These are phyloP conservation scores for Xylaria sp. DNA, from an alignment of 2,329 filamentous ascomycete genomes.

Conservation along the genomic window DNA sequence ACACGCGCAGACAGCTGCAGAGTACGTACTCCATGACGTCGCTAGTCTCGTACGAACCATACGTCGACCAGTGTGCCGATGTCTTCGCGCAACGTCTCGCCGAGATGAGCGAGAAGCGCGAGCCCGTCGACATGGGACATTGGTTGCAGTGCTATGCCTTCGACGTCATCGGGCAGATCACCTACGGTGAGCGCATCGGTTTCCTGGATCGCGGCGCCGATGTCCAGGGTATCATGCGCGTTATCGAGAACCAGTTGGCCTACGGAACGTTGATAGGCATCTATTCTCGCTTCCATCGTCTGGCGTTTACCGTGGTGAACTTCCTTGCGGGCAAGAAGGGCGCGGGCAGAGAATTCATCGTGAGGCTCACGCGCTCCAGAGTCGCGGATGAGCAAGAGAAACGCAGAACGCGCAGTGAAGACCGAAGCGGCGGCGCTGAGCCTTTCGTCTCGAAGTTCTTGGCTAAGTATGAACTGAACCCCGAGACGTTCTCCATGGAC, in stretches of 20 bases:
- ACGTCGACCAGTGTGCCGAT: slow-evolving; percentile 49
- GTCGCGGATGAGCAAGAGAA: slow-evolving; percentile 34
- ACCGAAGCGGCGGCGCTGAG: background rate
- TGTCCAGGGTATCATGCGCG: slow-evolving; percentile 45
- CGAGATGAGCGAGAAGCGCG: slow-evolving; percentile 42
- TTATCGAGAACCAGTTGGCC: slow-evolving; percentile 42
- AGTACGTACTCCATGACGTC: slow-evolving; percentile 51
- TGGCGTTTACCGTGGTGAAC: slow-evolving; percentile 28
- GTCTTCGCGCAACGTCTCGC: slow-evolving; percentile 47
- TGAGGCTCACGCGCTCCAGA: slow-evolving; percentile 42
- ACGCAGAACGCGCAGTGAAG: background rate
- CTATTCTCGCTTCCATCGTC: slow-evolving; percentile 38
- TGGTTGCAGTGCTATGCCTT: slow-evolving; percentile 56
- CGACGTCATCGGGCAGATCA: slow-evolving; percentile 54
- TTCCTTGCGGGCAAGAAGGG: slow-evolving; percentile 39
- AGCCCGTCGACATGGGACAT: slow-evolving; percentile 48
- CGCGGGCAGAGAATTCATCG: slow-evolving; percentile 45
- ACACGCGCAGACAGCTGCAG: slow-evolving; percentile 47
- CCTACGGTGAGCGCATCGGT: slow-evolving; percentile 51
- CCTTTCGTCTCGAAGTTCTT: slow-evolving; percentile 50
- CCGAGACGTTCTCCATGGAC: slow-evolving; percentile 49
- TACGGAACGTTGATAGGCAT: slow-evolving; percentile 47
- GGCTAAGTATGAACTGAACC: slow-evolving; percentile 42
- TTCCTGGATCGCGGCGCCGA: slow-evolving; percentile 54
- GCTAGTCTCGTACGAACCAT: slow-evolving; percentile 51